Evolutionary conservation across 148 eudicot species (phyloP), one percentile per base, ranked within the genome.

Genomic region (Pharnaceum exiguum): DNA sequence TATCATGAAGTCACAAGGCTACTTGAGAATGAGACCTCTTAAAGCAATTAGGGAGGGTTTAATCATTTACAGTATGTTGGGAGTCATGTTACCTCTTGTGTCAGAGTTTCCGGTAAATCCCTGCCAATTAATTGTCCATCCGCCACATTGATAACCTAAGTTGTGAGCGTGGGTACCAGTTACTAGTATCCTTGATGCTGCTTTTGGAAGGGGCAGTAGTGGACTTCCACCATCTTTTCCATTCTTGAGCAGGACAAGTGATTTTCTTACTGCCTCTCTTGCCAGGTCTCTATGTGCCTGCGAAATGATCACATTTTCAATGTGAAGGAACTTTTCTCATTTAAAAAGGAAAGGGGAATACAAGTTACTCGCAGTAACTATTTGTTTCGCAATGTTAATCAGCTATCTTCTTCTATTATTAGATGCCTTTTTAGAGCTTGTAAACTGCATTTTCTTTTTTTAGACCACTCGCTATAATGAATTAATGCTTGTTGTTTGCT

Each of bases 61-160:
- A n/a, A n/a, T n/a, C n/a, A n/a, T n/a, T n/a, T n/a, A n/a, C n/a
- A n/a, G n/a, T n/a, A 35, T 28, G 37, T 38, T 17, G 24, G 54
- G 10, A 45, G 48, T 22, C 50, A 3, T 49, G 31, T 19, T 79
- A 90, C 97, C 97, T 39, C 51, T 69, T 28, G 97, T 90, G 54
- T 55, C 46, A 40, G 82, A 79, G 58, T 82, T 90, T 62, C 86
- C 95, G 27, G 84, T 78, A 62, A 84, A 82, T 39, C 97, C 97
- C 57, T 87, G 93, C 97, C 97, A 90, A 60, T 71, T 71, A 50
- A 90, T 82, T 3, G 95, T 90, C 97, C 97, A 87, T 39, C 97
- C 95, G 46, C 97, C 95, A 69, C 97, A 87, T 46, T 90, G 97
- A 79, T 84, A 90, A 43, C 97, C 97, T 69, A 90, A 67, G 69